A percentile compares a stretch with the other conserved stretches of the same genome.
These are phyloP conservation scores for Pseudocercospora fijiensis DNA, from an alignment of 2,329 filamentous ascomycete species.

Conservation along the genomic window DNA sequence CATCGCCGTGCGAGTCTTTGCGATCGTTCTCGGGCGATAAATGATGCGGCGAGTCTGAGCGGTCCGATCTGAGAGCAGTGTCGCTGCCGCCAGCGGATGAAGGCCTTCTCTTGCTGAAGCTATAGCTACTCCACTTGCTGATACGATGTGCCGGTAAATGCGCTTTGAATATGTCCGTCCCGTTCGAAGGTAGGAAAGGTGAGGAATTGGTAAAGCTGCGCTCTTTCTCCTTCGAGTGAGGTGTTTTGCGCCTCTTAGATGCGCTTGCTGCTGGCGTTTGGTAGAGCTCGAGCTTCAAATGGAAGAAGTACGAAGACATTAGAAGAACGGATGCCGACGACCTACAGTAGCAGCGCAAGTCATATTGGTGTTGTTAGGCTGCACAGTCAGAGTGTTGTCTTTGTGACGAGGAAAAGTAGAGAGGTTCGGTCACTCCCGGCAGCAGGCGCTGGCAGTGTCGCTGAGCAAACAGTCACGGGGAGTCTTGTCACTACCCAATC, in stretches of 20 bases:
- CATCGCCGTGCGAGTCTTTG: slow-evolving; percentile 38
- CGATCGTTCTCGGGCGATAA: slow-evolving; percentile 24
- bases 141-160: slow-evolving; percentile 46
- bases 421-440: background rate
- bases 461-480: background rate
- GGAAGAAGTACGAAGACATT: slow-evolving; percentile 48
- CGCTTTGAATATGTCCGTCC: slow-evolving; percentile 48
- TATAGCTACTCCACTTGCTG: slow-evolving; percentile 38
- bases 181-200: slow-evolving; percentile 42
- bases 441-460: background rate
- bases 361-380: background rate
- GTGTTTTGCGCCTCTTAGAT: slow-evolving; percentile 13
- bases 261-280: slow-evolving; percentile 36
- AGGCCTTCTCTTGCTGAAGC: slow-evolving; percentile 18
- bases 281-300: slow-evolving; percentile 61
- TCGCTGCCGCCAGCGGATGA: slow-evolving; percentile 8
- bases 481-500: background rate
- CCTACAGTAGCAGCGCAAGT: slow-evolving; percentile 17
- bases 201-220: background rate
- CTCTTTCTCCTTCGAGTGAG: slow-evolving; percentile 14
- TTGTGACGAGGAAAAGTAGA: background rate
- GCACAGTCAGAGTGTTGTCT: background rate
- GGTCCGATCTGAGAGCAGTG: slow-evolving; percentile 17
- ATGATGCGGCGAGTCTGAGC: slow-evolving; percentile 20
- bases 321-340: slow-evolving; percentile 3